These are phyloP conservation scores for Linnemannia zychae DNA, from an alignment of 192 early-diverging fungal genomes.

Conservation along the genomic window DNA sequence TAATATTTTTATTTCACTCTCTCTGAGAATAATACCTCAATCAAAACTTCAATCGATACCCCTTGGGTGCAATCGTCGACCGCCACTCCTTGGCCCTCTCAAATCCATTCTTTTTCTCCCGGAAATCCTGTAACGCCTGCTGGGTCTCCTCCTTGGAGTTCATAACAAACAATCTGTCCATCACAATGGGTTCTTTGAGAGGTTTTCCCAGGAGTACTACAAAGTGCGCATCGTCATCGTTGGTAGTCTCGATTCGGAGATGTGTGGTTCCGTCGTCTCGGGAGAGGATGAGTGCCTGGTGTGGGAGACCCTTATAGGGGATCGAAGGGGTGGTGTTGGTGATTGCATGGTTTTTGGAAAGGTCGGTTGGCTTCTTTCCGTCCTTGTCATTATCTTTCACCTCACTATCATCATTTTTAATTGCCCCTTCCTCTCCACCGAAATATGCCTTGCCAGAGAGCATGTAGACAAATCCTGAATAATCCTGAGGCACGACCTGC, in stretches of 20 bases:
- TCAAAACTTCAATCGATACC: constrained; percentile 45
- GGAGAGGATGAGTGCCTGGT: constrained; percentile 49
- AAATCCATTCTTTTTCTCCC: constrained; percentile 75
- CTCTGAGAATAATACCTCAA: too few species aligned
- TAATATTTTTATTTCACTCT: not conserved
- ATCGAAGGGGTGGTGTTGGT: constrained; percentile 35
- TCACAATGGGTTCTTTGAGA: constrained; percentile 70
- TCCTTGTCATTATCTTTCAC: constrained; percentile 50
- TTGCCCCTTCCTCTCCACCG: constrained; percentile 56
- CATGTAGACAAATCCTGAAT: constrained; percentile 74
- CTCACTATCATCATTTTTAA: constrained; percentile 60
- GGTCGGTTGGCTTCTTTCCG: constrained; percentile 26
- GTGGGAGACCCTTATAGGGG: constrained; percentile 53
- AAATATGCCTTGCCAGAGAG: constrained; percentile 66
- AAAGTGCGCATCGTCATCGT: constrained; percentile 39
- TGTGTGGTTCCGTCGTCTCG: constrained; percentile 1
- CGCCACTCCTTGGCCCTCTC: constrained; percentile 72
- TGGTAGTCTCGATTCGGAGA: constrained; percentile 14
- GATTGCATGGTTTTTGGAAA: constrained; percentile 35
- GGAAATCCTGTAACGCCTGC: constrained; percentile 70
- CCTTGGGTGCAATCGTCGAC: constrained; percentile 57
- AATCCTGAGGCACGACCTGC: constrained; percentile 67
- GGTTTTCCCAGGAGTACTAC: constrained; percentile 27
- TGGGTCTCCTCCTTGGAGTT: constrained; percentile 63
- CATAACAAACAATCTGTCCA: constrained; percentile 79